Base-by-base conservation (phyloP, 148 eudicot genomes). In the Vaccinium vitisidaea region DNA sequence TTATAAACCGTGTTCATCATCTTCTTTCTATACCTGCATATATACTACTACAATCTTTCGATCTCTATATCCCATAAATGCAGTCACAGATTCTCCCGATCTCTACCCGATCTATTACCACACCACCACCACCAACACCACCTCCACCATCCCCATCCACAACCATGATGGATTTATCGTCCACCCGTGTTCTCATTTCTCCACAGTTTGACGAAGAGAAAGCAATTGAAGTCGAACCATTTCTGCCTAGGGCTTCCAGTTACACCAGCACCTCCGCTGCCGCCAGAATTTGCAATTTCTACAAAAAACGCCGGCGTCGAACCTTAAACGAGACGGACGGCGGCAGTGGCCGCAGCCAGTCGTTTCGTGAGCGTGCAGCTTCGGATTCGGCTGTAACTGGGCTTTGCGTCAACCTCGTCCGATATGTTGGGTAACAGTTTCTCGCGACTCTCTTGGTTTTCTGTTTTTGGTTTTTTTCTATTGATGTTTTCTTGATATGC, bases 381-480 rank as follows among this genome's bases (percentile, higher is more conserved):
- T 36, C 83, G 10, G 80, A 80, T 55, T 52, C 78, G 46, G 32
- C 32, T 85, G 15, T 81, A 39, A 74, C 84, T 19, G 59, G 87
- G 54, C 84, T 76, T 39, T 50, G 61, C 8, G 78, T 65, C 32
- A 77, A 18, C 69, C 78, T 86, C 77, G 25, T 86, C 54, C 74
- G 78, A 50, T 86, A 77, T 63, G 23, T 86, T 23, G 84, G 84
- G 87, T 86, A 69, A 27, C 21, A 8, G 61, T 25, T 75, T 75
- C 21, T 6, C 12, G 10, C 30, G 25, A 53, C 63, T 74, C 19
- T 78, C 21, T 30, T 1, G 8, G 58, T 53, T 27, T 10, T 12
- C 25, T 13, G 53, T 75, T 4, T 77, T 11, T 8, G 11, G 23
- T 53, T 75, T 80, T 4, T 53, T 23, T 77, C 9, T 1, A 10